A percentile compares a stretch with the other conserved stretches of the same genome.
These are phyloP conservation scores for Boletellus ananas DNA, from an alignment of 768 basidiomycete species.

Conservation along the genomic window DNA sequence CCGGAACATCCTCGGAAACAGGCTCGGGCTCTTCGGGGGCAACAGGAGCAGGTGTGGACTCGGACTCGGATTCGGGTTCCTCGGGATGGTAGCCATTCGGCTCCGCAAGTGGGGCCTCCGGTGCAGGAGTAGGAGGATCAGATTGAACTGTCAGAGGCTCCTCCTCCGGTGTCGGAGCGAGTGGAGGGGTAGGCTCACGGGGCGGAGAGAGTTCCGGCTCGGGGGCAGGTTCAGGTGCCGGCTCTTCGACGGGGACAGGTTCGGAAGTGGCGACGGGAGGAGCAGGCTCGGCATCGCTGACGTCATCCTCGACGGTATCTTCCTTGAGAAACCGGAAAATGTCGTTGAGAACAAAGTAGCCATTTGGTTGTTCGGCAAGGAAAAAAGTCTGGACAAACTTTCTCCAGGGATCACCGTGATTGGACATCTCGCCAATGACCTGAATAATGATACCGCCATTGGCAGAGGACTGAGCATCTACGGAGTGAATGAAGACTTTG, in stretches of 20 bases:
- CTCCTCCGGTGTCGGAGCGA: constrained; percentile 33
- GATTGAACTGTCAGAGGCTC: constrained; percentile 38
- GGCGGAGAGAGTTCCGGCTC: constrained; percentile 33
- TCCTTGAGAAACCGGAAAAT: constrained; percentile 99
- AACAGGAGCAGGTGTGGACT: constrained; percentile 4
- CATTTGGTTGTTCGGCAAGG: constrained; percentile 98
- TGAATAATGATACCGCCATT: constrained; percentile 97
- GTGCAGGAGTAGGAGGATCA: constrained; percentile 31
- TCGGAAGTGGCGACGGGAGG: constrained; percentile 33
- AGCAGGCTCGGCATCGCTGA: constrained; percentile 43
- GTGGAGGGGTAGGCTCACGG: constrained; percentile 27
- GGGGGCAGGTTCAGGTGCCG: constrained; percentile 28
- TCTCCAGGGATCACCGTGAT: constrained; percentile 86
- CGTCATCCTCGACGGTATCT: constrained; percentile 82
- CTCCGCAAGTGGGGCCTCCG: constrained; percentile 41
- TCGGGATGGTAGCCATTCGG: constrained; percentile 38
- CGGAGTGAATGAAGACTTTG: constrained; percentile 98
- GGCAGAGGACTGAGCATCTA: constrained; percentile 94
- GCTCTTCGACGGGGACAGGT: constrained; percentile 32
- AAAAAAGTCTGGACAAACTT: constrained; percentile 99
- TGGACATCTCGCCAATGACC: constrained; percentile 99
- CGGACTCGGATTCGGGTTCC: constrained; percentile 32
- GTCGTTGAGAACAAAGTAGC: constrained; percentile 99
- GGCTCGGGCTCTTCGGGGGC: constrained; percentile 25
- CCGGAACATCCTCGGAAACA: constrained; percentile 10